Evolutionary conservation across 345 rosid species (phyloP), one percentile per base, ranked within the genome.

Genomic region (Bruguiera sexangula): DNA sequence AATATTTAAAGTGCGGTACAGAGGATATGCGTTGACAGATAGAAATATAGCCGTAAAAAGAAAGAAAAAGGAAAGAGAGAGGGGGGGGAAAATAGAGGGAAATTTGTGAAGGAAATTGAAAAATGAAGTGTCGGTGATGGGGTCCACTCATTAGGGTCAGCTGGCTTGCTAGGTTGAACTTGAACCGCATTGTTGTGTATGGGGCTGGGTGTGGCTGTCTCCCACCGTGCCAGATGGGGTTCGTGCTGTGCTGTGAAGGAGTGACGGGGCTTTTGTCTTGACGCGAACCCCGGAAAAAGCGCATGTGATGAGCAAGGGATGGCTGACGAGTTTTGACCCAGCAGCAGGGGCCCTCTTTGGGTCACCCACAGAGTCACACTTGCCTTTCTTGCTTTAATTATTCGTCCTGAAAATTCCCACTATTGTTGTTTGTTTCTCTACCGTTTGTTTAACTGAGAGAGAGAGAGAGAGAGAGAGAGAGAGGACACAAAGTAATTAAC

Each of bases 101-200:
- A 67, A 65, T 30, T 29, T 5, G 6, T 19, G 0, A 26, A 4
- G 3, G 20, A 9, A 39, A 69, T 24, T 61, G 20, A 48, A 43
- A 36, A 73, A 66, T 73, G 50, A 69, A 75, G 83, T 76, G 93
- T 87, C 89, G 91, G 91, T 87, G 87, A 78, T 51, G 73, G 86
- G 83, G 70, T 62, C 82, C 69, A 62, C 73, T 0, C 24, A 46
- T 19, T n/a, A 15, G 3, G 18, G 34, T 43, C 69, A 29, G 68
- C 36, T 20, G 11, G 1, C 75, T 18, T 34, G 9, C 37, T 8
- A 7, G 18, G 29, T 48, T 52, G 59, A n/a, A 53, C 9, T 39
- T 59, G 62, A 43, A 43, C 50, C 18, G 50, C 50, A 6, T 43
- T 19, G 43, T 24, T 27, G 31, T 63, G 29, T 6, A 30, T 62